phyloP scores from a whole-genome alignment of 2,329 filamentous ascomycete species.

The Microdochium paspali region DNA sequence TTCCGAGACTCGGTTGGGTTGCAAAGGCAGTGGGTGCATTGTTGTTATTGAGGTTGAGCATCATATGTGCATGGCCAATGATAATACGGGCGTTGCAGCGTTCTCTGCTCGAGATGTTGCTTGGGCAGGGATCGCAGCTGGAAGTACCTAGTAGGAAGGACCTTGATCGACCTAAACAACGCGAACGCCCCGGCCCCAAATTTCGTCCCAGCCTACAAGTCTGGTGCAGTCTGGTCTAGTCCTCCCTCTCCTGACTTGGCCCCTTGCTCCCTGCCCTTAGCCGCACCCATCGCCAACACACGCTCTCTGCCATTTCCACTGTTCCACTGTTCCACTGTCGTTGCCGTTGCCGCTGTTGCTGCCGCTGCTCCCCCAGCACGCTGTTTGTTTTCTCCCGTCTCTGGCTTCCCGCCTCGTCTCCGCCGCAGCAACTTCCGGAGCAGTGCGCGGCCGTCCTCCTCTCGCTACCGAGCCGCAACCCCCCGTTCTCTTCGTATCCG shows the following conservation, averaged over 20 bases:
- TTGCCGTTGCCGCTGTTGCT: background rate
- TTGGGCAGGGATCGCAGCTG: too few relatives aligned
- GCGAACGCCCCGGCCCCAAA: background rate
- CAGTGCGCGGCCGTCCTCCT: background rate
- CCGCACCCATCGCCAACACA: background rate
- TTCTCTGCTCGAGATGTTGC: too few relatives aligned
- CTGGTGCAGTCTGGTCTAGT: background rate
- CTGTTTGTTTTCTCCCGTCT: background rate
- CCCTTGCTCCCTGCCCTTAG: background rate
- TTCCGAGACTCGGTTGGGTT: too few relatives aligned
- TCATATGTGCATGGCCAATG: too few relatives aligned
- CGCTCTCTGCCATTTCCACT: background rate
- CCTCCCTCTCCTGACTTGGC: background rate
- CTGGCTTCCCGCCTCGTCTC: background rate
- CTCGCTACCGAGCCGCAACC: too few relatives aligned
- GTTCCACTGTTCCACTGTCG: background rate
- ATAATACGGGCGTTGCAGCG: too few relatives aligned
- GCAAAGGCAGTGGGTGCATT: too few relatives aligned
- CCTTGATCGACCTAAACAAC: background rate
- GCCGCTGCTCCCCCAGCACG: background rate
- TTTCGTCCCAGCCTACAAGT: background rate
- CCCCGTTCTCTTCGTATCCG: background rate
- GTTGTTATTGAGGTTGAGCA: too few relatives aligned
- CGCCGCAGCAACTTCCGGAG: background rate
- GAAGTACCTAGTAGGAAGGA: too few relatives aligned